phyloP scores from a whole-genome alignment of 208 protist species.

The Leishmania lainsoni region DNA sequence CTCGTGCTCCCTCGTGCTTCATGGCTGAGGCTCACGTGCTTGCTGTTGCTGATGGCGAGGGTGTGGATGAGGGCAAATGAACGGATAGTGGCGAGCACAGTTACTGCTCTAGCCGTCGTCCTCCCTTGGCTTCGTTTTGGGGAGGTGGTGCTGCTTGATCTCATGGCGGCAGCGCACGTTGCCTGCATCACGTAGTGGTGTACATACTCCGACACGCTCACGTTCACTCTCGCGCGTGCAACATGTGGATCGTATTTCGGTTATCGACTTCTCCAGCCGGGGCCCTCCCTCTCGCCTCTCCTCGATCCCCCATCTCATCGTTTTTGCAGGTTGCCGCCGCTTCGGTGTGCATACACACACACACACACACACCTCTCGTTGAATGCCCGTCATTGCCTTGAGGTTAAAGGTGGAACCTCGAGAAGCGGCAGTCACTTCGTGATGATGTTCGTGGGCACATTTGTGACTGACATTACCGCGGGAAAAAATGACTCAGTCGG shows the following conservation, averaged over 20 bases:
- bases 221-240: not conserved
- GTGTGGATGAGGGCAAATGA: not conserved
- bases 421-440: not conserved
- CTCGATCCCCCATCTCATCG: not conserved
- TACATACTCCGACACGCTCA: not conserved
- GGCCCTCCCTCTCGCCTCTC: not conserved
- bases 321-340: not conserved
- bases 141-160: not conserved
- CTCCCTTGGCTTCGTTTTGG: not conserved
- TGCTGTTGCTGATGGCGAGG: conserved; percentile 10
- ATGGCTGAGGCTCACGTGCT: not conserved
- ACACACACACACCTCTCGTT: conserved; percentile 1
- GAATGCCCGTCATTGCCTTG: not conserved
- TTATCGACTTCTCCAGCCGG: not conserved
- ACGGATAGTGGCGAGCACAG: not conserved
- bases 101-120: not conserved
- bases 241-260: not conserved
- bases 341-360: not conserved
- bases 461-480: no score
- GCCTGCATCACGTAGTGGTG: not conserved
- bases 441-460: no score
- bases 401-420: not conserved
- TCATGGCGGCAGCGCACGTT: not conserved
- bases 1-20: not conserved
- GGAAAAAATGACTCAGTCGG: no score